Percentiles rank a stretch among this genome's conserved stretches.
These are phyloP conservation scores for Nannizziopsis arthrosporioides DNA, from an alignment of 2,329 filamentous ascomycete genomes.

Conservation along the genomic window DNA sequence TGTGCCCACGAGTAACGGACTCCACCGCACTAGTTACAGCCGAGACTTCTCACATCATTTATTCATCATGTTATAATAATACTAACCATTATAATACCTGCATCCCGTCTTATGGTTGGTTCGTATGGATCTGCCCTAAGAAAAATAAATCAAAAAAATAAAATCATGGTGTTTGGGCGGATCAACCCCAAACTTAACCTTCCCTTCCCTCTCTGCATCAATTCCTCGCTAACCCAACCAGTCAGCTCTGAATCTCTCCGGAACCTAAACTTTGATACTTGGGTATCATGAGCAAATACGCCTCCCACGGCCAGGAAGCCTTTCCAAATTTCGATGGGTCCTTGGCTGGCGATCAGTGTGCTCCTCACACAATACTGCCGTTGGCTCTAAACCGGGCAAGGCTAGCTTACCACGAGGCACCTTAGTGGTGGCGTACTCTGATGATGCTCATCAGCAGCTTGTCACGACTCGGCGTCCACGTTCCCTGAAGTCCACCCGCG, in stretches of 20 bases:
- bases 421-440: constrained; percentile 1
- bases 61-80: constrained; percentile 3
- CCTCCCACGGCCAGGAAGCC: constrained; percentile 3
- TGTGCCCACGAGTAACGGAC: background rate
- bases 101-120: constrained; percentile 14
- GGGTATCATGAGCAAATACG: background rate
- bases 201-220: background rate
- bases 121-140: constrained; percentile 15
- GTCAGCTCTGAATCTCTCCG: constrained; percentile 5
- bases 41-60: background rate
- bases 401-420: constrained; percentile 11
- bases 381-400: constrained; percentile 3
- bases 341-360: constrained; percentile 9
- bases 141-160: too few relatives aligned
- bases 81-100: too few relatives aligned
- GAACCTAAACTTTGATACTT: constrained; percentile 1
- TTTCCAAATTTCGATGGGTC: constrained; percentile 4
- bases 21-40: background rate
- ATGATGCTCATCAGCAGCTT: constrained; percentile 4
- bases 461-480: constrained; percentile 8
- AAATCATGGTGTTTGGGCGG: constrained; percentile 7
- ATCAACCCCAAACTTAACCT: constrained; percentile 7
- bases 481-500: background rate
- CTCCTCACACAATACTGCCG: background rate
- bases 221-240: constrained; percentile 12